Evolutionary conservation across 2,329 filamentous ascomycete genomes (phyloP), one percentile per base, ranked within the genome.

Genomic region (Arachnomyces sp.): DNA sequence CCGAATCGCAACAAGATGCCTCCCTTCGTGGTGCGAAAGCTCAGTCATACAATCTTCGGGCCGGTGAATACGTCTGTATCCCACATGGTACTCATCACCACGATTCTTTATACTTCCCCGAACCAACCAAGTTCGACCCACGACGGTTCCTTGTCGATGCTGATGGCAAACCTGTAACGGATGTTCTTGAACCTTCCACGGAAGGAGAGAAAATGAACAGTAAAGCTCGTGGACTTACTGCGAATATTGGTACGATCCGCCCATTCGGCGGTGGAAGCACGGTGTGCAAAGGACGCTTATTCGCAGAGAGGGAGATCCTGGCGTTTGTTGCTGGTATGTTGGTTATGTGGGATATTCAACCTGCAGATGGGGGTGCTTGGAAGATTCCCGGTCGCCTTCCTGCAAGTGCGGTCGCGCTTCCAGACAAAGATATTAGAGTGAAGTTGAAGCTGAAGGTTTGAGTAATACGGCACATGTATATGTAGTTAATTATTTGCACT

Each of bases 261-360:
- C 66, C 70, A 1, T 74, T 69, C 51, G 70, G 69, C n/a, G 67
- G 65, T 7, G 73, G 70, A 8, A 36, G 43, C 13, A 58, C 50
- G 40, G 39, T 32, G 17, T 74, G 70, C 44, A 73, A 73, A 52
- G 71, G 70, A 2, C 61, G 68, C 9, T 56, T 59, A 2, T 72
- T 76, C 44, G 71, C 70, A 2, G 67, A 75, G 49, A 62, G 67
- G 35, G 65, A 72, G 49, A 64, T 69, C 13, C 48, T 79, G 32
- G 56, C 68, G 16, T 69, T 75, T 33, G 64, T 67, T 1, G 73
- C 74, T 12, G 66, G 68, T 1, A 65, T 79, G 15, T 51, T 79
- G 14, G 60, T 66, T 4, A 64, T 75, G 49, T 80, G 75, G 74
- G 71, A 79, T 32, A 68, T 79, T 42, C 60, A 71, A 39, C 64